Percentiles rank a stretch among this genome's conserved stretches.
Evolutionary conservation across 164 flowering plant species (phyloP).

Genomic region (Protea cynaroides): DNA sequence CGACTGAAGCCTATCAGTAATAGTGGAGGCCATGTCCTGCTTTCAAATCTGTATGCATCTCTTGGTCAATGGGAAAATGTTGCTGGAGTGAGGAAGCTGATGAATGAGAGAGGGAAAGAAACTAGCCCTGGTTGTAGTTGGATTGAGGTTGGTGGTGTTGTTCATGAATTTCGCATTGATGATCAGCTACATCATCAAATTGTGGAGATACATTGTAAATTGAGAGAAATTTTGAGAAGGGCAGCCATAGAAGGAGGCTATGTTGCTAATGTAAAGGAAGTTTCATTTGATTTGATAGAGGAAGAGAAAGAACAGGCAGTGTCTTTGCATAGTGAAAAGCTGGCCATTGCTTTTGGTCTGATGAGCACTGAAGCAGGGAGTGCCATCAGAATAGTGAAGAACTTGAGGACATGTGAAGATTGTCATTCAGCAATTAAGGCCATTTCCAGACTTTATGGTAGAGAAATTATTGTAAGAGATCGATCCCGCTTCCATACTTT

Average conservation of each 20-base stretch:
- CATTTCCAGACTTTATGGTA: constrained; percentile 36
- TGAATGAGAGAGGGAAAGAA: constrained; percentile 10
- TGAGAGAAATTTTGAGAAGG: constrained; percentile 30
- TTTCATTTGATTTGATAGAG: constrained; percentile 44
- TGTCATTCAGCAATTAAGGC: constrained; percentile 44
- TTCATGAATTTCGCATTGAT: too few relatives aligned
- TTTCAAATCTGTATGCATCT: constrained; percentile 47
- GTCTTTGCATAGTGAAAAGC: constrained; percentile 51
- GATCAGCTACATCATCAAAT: too few relatives aligned
- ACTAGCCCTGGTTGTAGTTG: constrained; percentile 21
- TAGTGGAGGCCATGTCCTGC: constrained; percentile 34
- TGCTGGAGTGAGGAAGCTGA: constrained; percentile 12
- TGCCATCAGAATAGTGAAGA: constrained; percentile 44
- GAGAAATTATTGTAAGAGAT: constrained; percentile 49
- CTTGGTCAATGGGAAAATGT: constrained; percentile 14
- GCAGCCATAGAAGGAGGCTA: constrained; percentile 32
- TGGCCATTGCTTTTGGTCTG: constrained; percentile 52
- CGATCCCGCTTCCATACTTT: constrained; percentile 45
- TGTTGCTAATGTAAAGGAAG: constrained; percentile 29
- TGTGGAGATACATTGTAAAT: constrained; percentile 26
- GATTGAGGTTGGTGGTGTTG: constrained; percentile 9
- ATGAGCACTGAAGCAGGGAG: constrained; percentile 32
- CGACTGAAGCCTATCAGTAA: constrained; percentile 13
- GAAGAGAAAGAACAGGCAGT: constrained; percentile 50
- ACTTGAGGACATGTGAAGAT: constrained; percentile 50